Conservation (phyloP, 176 grass and related monocot genomes). For the Eragrostis curvula region DNA sequence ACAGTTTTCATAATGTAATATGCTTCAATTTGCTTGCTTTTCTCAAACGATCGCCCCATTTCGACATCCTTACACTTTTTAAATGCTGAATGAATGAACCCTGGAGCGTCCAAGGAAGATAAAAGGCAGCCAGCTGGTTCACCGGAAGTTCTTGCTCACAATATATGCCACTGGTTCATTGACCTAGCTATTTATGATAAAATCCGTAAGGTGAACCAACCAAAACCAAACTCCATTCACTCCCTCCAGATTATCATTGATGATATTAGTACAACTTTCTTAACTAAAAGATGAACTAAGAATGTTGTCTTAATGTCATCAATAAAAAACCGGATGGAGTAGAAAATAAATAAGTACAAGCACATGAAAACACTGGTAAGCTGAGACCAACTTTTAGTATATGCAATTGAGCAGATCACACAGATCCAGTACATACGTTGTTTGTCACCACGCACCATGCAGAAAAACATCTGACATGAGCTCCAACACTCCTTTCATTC, state of each 20-base stretch:
- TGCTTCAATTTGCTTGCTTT: neutral
- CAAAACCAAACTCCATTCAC: neutral
- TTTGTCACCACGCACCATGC: slow-evolving; percentile 21
- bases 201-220: slow-evolving; percentile 8
- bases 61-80: neutral
- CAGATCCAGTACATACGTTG: slow-evolving; percentile 26
- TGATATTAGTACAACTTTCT: no score
- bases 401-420: slow-evolving; percentile 17
- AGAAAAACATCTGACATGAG: neutral
- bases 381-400: neutral
- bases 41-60: neutral
- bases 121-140: neutral
- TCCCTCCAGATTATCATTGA: no score
- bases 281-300: no score
- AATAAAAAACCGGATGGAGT: no score
- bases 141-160: neutral
- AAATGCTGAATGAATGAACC: neutral
- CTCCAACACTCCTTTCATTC: slow-evolving; percentile 12
- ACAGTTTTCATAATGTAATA: neutral
- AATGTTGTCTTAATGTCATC: no score
- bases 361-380: no score
- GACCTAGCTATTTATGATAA: neutral
- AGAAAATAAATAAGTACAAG: no score
- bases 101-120: neutral
- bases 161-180: neutral